Evolutionary conservation across 495 filamentous ascomycete species (phyloP).

Genomic region (Talaromyces proteolyticus): DNA sequence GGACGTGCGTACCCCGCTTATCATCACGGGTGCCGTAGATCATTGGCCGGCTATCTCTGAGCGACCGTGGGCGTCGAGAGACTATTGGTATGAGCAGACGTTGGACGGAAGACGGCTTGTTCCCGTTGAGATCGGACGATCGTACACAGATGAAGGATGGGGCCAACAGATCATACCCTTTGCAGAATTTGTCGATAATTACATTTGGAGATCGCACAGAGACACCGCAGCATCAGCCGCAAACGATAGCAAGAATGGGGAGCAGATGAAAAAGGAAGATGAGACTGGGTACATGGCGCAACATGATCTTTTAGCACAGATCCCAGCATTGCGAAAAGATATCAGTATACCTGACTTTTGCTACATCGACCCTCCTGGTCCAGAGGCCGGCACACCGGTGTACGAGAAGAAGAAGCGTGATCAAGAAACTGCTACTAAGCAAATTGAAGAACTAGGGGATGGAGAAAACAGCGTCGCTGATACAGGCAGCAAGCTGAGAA

Average conservation of each 20-base stretch:
- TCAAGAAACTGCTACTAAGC: slow-evolving; percentile 8
- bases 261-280: slow-evolving; percentile 4
- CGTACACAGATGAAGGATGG: slow-evolving; percentile 85
- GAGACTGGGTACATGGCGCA: slow-evolving; percentile 80
- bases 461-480: background rate
- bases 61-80: slow-evolving; percentile 62
- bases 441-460: background rate
- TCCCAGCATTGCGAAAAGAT: slow-evolving; percentile 71
- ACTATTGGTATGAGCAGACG: slow-evolving; percentile 72
- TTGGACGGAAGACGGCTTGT: slow-evolving; percentile 73
- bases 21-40: slow-evolving; percentile 57
- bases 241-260: background rate
- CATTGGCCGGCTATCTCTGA: slow-evolving; percentile 77
- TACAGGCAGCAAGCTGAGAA: background rate
- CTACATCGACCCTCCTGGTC: slow-evolving; percentile 55
- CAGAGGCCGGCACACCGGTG: slow-evolving; percentile 42
- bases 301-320: slow-evolving; percentile 78
- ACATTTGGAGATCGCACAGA: slow-evolving; percentile 35
- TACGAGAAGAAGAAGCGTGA: slow-evolving; percentile 37
- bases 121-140: slow-evolving; percentile 83
- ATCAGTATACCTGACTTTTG: slow-evolving; percentile 81
- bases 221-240: background rate
- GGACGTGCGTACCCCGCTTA: slow-evolving; percentile 50
- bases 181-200: slow-evolving; percentile 58
- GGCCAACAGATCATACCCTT: slow-evolving; percentile 78